Base-by-base conservation (phyloP, 495 filamentous ascomycete species). In the Hyaloscypha hepaticicola region DNA sequence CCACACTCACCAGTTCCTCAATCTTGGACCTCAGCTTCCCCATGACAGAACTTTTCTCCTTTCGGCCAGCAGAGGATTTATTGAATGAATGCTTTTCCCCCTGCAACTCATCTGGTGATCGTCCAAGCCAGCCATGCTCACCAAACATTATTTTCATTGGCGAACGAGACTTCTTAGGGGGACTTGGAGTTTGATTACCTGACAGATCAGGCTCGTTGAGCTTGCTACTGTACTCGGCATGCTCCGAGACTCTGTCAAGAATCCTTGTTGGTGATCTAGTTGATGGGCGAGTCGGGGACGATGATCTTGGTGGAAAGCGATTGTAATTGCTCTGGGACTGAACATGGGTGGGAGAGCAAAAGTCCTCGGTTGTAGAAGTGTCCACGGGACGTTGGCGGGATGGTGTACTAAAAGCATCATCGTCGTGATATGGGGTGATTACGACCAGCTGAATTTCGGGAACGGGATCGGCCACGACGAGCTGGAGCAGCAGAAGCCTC, bases 101-200 rank as follows among this genome's bases (percentile, higher is more conserved):
- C 67, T 70, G 19, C 70, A 75, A 45, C 72, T 72, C 38, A 28
- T 64, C 38, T 4, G 69, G 63, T 21, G 66, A 66, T 21, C 55
- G 27, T 58, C 79, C 79, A 52, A 85, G 77, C 77, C 78, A 83
- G 53, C 82, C 83, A 27, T 79, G 72, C 31, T 78, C 72, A 2
- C 83, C 83, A 61, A 86, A 85, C 58, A 86, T 72, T 58, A 80
- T 80, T 70, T 85, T 86, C 72, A 78, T 77, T 38, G 76, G 77
- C 1, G 76, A 79, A 27, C 75, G 68, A 31, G 76, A 73, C 56
- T 76, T 77, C 19, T 65, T 60, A 14, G 72, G 66, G 5, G 58
- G 41, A 22, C 25, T 51, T 19, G 55, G 56, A 21, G 41, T 45
- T 38, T 9, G 25, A 19, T 25, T 11, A 25, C 3, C 22, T 19